Evolutionary conservation across 2,329 filamentous ascomycete species (phyloP).

Genomic region (Cladorrhinum sp.): DNA sequence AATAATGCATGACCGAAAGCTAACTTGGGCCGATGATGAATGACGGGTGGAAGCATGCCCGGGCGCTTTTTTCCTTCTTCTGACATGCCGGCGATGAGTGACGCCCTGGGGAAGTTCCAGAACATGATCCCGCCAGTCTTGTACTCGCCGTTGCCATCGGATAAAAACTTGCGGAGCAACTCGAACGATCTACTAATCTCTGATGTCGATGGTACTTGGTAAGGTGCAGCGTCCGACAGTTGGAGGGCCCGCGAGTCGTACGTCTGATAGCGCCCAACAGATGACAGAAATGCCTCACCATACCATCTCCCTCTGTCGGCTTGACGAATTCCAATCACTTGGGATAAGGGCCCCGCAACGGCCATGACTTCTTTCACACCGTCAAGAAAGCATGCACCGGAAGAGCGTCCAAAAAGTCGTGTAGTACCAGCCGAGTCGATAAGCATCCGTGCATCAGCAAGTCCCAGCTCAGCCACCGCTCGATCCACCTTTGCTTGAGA

Average conservation of each 20-base stretch:
- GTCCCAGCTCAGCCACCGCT: neutral
- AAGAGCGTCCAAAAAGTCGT: conserved; percentile 49
- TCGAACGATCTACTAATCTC: conserved; percentile 38
- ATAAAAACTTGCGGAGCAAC: conserved; percentile 43
- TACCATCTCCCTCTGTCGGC: conserved; percentile 7
- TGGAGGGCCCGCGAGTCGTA: conserved; percentile 43
- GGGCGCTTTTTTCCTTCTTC: neutral
- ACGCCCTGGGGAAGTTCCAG: conserved; percentile 38
- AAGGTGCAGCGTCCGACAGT: conserved; percentile 33
- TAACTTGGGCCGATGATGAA: conserved; percentile 35
- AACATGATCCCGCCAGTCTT: conserved; percentile 47
- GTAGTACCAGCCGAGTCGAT: conserved; percentile 43
- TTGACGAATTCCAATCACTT: conserved; percentile 4
- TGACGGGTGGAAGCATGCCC: neutral
- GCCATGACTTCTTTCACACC: conserved; percentile 47
- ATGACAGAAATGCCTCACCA: conserved; percentile 35
- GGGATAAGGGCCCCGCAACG: conserved; percentile 24
- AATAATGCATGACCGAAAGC: conserved; percentile 47
- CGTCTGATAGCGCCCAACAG: conserved; percentile 46
- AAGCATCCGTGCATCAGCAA: conserved; percentile 41
- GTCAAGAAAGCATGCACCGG: conserved; percentile 49
- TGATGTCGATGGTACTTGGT: conserved; percentile 40
- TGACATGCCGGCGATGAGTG: neutral
- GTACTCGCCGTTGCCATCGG: conserved; percentile 43
- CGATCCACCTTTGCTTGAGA: neutral